Evolutionary conservation across 2,329 filamentous ascomycete genomes (phyloP).

Genomic region (Aspergillus flavus): DNA sequence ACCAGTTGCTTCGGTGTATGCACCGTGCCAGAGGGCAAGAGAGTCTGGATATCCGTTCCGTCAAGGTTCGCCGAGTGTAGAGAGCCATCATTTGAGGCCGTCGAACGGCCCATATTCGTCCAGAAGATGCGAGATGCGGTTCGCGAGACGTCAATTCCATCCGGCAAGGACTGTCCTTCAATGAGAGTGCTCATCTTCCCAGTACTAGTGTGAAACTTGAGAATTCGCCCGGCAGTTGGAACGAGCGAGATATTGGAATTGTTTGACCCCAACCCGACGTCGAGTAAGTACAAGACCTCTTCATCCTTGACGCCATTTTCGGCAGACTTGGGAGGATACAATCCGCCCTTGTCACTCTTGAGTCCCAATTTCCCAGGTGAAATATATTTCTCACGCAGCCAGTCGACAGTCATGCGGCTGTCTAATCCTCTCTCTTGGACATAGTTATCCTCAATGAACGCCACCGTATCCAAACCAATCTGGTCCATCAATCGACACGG

Average conservation of each 20-base stretch:
- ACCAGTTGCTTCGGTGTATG: conserved; percentile 54
- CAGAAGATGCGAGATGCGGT: conserved; percentile 48
- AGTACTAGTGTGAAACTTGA: neutral
- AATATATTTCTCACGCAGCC: conserved; percentile 51
- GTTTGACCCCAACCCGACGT: conserved; percentile 28
- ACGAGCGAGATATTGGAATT: conserved; percentile 18
- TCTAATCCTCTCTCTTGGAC: conserved; percentile 51
- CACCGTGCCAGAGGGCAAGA: conserved; percentile 49
- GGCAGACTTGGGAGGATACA: conserved; percentile 28
- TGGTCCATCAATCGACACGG: conserved; percentile 47
- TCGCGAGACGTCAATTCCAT: conserved; percentile 48
- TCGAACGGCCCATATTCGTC: conserved; percentile 53
- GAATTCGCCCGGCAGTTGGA: conserved; percentile 7
- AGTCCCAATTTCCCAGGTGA: conserved; percentile 49
- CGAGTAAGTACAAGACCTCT: conserved; percentile 24
- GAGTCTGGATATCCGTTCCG: conserved; percentile 47
- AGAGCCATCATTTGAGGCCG: conserved; percentile 42
- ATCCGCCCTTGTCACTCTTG: conserved; percentile 40
- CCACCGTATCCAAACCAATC: conserved; percentile 58
- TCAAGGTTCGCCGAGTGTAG: conserved; percentile 51
- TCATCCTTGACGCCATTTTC: conserved; percentile 15
- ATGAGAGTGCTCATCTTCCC: conserved; percentile 1
- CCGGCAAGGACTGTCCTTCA: conserved; percentile 36
- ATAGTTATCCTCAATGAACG: conserved; percentile 58
- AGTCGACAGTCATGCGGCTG: conserved; percentile 45